A percentile compares a stretch with the other conserved stretches of the same genome.
Conservation (phyloP, 2,329 filamentous ascomycete genomes). For the Alternaria triticina region DNA sequence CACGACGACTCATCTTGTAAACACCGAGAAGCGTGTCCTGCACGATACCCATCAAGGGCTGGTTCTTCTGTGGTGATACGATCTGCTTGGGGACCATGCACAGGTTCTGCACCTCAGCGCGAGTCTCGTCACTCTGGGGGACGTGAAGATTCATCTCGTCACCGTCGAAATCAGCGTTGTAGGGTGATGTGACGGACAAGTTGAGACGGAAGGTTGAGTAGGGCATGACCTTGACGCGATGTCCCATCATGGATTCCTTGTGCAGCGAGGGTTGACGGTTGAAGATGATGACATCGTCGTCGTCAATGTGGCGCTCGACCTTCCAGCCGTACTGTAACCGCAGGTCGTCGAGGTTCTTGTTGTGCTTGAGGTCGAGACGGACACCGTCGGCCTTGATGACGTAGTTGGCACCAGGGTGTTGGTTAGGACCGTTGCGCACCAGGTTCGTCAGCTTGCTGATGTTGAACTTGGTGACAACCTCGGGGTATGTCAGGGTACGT, state of each 20-base stretch:
- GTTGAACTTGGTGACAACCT: slow-evolving; percentile 97
- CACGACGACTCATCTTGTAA: slow-evolving; percentile 94
- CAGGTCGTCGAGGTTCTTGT: slow-evolving; percentile 85
- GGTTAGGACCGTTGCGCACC: slow-evolving; percentile 91
- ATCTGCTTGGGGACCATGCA: slow-evolving; percentile 99
- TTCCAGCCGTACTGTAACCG: slow-evolving; percentile 96
- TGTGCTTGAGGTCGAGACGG: slow-evolving; percentile 91
- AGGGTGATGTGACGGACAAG: slow-evolving; percentile 94
- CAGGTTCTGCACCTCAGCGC: slow-evolving; percentile 90
- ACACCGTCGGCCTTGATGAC: slow-evolving; percentile 93
- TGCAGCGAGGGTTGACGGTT: slow-evolving; percentile 98
- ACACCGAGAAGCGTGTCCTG: slow-evolving; percentile 96
- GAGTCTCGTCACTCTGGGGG: slow-evolving; percentile 94
- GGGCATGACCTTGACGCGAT: slow-evolving; percentile 96
- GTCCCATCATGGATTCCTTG: slow-evolving; percentile 99
- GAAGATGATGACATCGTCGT: slow-evolving; percentile 98
- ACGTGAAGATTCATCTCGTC: slow-evolving; percentile 99
- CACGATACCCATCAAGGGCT: slow-evolving; percentile 98
- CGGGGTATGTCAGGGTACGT: slow-evolving; percentile 90
- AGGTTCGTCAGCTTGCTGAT: slow-evolving; percentile 88
- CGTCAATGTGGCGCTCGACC: slow-evolving; percentile 94
- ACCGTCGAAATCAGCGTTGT: slow-evolving; percentile 99
- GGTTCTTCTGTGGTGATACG: slow-evolving; percentile 95
- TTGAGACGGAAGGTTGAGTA: slow-evolving; percentile 99
- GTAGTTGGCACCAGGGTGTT: slow-evolving; percentile 95